phyloP scores from a whole-genome alignment of 176 grass and related monocot species.

The Oropetium thomaeum region DNA sequence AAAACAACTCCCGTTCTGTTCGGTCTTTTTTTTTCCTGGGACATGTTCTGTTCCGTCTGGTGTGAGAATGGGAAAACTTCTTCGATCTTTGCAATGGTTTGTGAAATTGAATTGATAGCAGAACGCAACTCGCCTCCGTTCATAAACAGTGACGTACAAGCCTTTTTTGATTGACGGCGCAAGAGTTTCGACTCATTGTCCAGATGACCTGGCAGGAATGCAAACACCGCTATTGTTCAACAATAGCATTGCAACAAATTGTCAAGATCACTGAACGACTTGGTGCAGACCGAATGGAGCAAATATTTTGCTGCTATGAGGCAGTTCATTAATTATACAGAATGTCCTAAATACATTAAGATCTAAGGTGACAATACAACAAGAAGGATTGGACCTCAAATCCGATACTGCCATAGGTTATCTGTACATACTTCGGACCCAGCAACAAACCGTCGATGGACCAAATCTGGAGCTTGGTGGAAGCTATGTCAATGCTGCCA shows the following conservation, averaged over 20 bases:
- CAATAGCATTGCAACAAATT: not conserved
- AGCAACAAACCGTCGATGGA: too few relatives aligned
- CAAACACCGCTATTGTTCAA: not conserved
- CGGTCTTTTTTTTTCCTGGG: not conserved
- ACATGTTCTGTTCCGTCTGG: too few relatives aligned
- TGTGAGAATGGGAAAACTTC: too few relatives aligned
- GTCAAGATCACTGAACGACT: not conserved
- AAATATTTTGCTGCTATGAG: not conserved
- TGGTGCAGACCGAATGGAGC: not conserved
- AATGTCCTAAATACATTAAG: not conserved
- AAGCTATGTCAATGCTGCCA: too few relatives aligned
- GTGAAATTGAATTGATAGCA: not conserved
- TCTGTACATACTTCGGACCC: not conserved
- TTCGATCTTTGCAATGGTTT: not conserved
- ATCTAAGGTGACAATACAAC: not conserved
- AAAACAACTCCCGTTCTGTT: not conserved
- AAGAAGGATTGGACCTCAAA: not conserved
- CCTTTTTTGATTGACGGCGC: too few relatives aligned
- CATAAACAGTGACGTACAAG: not conserved
- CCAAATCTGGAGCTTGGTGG: too few relatives aligned
- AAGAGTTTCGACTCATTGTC: not conserved
- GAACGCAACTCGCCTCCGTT: not conserved
- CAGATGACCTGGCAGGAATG: not conserved
- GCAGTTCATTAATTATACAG: constrained; percentile 1
- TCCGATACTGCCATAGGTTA: not conserved